A percentile compares a stretch with the other conserved stretches of the same genome.
Evolutionary conservation across 2,329 filamentous ascomycete species (phyloP).

Genomic region (Neocucurbitaria cava): DNA sequence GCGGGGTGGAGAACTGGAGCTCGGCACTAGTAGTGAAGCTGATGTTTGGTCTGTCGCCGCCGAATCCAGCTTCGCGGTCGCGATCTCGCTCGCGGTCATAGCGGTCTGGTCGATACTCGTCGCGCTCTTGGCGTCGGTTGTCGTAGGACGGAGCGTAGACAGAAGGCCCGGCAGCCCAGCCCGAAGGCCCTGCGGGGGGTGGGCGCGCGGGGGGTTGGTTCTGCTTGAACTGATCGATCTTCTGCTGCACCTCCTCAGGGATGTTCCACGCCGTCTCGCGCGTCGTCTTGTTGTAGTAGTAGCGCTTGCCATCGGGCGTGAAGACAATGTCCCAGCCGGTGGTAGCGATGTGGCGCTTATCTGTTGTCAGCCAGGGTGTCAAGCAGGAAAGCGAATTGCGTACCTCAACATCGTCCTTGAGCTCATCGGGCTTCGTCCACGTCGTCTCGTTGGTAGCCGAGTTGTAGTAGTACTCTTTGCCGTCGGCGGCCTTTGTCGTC

Average conservation of each 20-base stretch:
- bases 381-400: slow-evolving; percentile 16
- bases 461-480: slow-evolving; percentile 92
- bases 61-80: slow-evolving; percentile 58
- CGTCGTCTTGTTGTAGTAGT: slow-evolving; percentile 91
- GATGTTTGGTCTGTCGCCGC: slow-evolving; percentile 38
- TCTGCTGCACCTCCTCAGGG: slow-evolving; percentile 74
- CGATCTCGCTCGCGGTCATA: slow-evolving; percentile 44
- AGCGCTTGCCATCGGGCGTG: slow-evolving; percentile 79
- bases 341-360: slow-evolving; percentile 77
- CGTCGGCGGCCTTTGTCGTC: slow-evolving; percentile 81
- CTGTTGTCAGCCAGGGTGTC: slow-evolving; percentile 15
- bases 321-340: slow-evolving; percentile 89
- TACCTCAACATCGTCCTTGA: slow-evolving; percentile 86
- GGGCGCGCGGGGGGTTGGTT: slow-evolving; percentile 52
- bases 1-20: slow-evolving; percentile 58
- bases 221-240: slow-evolving; percentile 75
- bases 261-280: slow-evolving; percentile 95
- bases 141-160: slow-evolving; percentile 50
- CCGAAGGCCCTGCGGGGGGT: slow-evolving; percentile 49
- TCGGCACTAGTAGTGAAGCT: slow-evolving; percentile 62
- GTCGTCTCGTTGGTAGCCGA: slow-evolving; percentile 82
- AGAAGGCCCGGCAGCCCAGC: slow-evolving; percentile 66
- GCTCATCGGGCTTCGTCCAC: slow-evolving; percentile 92
- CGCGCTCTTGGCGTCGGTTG: slow-evolving; percentile 38
- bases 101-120: slow-evolving; percentile 38